Evolutionary conservation across 139 green algal genomes (phyloP).

Genomic region (Haematococcus lacustris): DNA sequence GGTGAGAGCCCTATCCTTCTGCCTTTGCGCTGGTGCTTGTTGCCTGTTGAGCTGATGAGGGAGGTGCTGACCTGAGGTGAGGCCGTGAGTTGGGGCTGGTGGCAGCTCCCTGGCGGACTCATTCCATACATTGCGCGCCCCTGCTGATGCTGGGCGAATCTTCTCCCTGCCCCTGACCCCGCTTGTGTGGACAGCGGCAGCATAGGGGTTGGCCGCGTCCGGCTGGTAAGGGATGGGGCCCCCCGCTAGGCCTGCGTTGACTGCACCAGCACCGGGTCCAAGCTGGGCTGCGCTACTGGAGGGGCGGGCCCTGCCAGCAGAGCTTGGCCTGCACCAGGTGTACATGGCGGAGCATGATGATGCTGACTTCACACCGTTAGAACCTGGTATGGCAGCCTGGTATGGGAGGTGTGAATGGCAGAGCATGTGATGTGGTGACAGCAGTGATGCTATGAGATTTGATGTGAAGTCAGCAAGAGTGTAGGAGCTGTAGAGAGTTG

Average conservation of each 20-base stretch:
- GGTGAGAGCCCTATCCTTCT: background rate
- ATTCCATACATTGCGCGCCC: conserved; percentile 7
- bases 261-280: background rate
- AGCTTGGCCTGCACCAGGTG: conserved; percentile 6
- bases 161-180: background rate
- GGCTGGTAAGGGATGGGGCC: background rate
- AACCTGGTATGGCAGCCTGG: background rate
- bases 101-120: background rate
- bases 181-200: background rate
- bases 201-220: background rate
- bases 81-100: conserved; percentile 1
- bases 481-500: background rate
- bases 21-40: background rate
- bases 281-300: background rate
- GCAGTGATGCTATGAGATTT: too few relatives aligned
- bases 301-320: conserved; percentile 2
- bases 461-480: background rate
- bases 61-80: background rate
- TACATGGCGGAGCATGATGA: background rate
- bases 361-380: background rate
- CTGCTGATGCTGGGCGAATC: conserved; percentile 8
- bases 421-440: too few relatives aligned
- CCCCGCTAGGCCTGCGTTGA: background rate
- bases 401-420: background rate
- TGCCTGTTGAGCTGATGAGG: background rate